Conservation (phyloP, 129 eudicot genomes). For the Lactuca saligna region DNA sequence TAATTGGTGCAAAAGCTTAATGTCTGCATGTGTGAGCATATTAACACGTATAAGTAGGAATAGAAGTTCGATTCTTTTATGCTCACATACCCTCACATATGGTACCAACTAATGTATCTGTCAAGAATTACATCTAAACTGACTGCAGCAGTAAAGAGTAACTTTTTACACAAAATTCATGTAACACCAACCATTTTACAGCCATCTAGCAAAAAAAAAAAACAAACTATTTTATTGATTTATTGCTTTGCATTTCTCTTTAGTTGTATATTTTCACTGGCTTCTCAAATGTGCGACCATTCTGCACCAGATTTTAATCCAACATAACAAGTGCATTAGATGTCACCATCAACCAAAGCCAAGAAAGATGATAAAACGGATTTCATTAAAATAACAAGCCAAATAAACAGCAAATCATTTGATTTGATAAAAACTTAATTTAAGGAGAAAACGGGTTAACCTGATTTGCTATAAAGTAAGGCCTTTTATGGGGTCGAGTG, state of each 20-base stretch:
- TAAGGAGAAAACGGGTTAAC: slow-evolving; percentile 37
- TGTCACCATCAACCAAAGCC: background rate
- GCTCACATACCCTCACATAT: too few relatives aligned
- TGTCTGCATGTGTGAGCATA: too few relatives aligned
- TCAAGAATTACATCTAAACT: too few relatives aligned
- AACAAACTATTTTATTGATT: background rate
- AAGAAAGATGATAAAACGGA: background rate
- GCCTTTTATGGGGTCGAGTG: slow-evolving; percentile 55
- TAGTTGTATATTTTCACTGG: slow-evolving; percentile 93
- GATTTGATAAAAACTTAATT: background rate
- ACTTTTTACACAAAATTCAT: too few relatives aligned
- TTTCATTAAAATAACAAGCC: background rate
- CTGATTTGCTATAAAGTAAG: slow-evolving; percentile 84
- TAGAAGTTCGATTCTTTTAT: too few relatives aligned
- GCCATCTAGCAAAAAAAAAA: background rate
- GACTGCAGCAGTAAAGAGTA: too few relatives aligned
- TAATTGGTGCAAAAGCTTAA: too few relatives aligned
- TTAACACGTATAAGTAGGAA: too few relatives aligned
- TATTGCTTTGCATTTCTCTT: slow-evolving; percentile 25
- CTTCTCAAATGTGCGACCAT: slow-evolving; percentile 89
- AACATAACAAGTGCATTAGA: slow-evolving; percentile 8
- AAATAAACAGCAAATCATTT: background rate
- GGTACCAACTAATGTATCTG: too few relatives aligned
- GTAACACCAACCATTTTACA: too few relatives aligned
- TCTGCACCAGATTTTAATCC: slow-evolving; percentile 52